These are phyloP conservation scores for Lanzia echinophila DNA, from an alignment of 2,329 filamentous ascomycete species.

Conservation along the genomic window DNA sequence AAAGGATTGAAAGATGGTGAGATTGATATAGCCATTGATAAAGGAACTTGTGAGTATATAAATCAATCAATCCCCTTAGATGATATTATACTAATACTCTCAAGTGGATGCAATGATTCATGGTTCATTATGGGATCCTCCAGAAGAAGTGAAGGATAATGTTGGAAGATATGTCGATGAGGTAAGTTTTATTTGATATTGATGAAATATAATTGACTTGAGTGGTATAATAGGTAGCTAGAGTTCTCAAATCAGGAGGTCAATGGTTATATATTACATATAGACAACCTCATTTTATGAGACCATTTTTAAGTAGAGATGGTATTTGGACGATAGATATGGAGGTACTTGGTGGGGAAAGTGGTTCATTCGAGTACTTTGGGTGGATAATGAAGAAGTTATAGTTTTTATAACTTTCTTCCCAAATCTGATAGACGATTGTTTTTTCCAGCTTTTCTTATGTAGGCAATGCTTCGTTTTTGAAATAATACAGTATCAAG, in stretches of 20 bases:
- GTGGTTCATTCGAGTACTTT: constrained; percentile 2
- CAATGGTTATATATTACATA: constrained; percentile 48
- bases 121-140: constrained; percentile 26
- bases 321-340: not conserved
- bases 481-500: not conserved
- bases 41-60: constrained; percentile 36
- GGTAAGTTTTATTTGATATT: constrained; percentile 28
- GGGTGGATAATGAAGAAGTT: not conserved
- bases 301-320: constrained; percentile 31
- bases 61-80: too few species aligned
- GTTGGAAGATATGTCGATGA: constrained; percentile 43
- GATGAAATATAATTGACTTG: not conserved
- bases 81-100: too few species aligned
- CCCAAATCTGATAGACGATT: too few species aligned
- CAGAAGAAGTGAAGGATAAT: constrained; percentile 40
- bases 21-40: constrained; percentile 52
- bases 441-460: too few species aligned
- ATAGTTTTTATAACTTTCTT: not conserved
- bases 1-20: constrained; percentile 33
- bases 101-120: constrained; percentile 43
- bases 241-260: constrained; percentile 42
- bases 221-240: constrained; percentile 32
- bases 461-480: too few species aligned
- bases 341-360: constrained; percentile 1
- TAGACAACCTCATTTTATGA: constrained; percentile 48